Evolutionary conservation across 1,284 basidiomycete species (phyloP), one percentile per base, ranked within the genome.

Genomic region (Microbotryomycetes sp.): DNA sequence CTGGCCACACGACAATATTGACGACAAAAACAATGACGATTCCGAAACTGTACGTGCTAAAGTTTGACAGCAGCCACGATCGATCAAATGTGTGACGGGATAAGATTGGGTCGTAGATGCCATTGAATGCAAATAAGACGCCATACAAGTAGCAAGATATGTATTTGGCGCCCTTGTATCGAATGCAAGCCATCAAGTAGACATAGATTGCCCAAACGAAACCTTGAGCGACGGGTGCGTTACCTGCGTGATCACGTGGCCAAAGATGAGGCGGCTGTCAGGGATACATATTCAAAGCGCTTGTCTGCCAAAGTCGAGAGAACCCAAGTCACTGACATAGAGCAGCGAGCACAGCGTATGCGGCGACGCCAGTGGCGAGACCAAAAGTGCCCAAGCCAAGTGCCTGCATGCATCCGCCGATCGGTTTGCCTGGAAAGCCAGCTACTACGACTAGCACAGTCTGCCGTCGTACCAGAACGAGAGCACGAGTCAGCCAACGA

Each of bases 61-160:
- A 62, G 49, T 62, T 32, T 31, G 65, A 54, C 15, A 67, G 55
- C 49, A 62, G 57, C 42, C 60, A 62, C 0, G 32, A n/a, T 2
- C 45, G 54, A 53, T 63, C 54, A 23, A 63, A 66, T 3, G 9
- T 42, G 15, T 19, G 6, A 1, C 46, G 56, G 7, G 30, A n/a
- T 30, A 36, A 28, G 58, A 66, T 46, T 1, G 63, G 29, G 26
- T 51, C 45, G 30, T 64, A 62, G 52, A 67, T 64, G 19, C 65
- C 65, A 47, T 64, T 58, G 54, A 67, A 67, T 6, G 62, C 42
- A 46, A 67, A 64, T 9, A 67, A 45, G 30, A 67, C 56, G 32
- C 62, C 65, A 45, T 67, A 67, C 51, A 65, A 60, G 30, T 59
- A 65, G 52, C 62, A 65, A 15, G 60, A 54, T 23, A 62, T 65